Evolutionary conservation across 805 yeast species (phyloP), one percentile per base, ranked within the genome.

Genomic region (Metschnikowia aberdeeniae): DNA sequence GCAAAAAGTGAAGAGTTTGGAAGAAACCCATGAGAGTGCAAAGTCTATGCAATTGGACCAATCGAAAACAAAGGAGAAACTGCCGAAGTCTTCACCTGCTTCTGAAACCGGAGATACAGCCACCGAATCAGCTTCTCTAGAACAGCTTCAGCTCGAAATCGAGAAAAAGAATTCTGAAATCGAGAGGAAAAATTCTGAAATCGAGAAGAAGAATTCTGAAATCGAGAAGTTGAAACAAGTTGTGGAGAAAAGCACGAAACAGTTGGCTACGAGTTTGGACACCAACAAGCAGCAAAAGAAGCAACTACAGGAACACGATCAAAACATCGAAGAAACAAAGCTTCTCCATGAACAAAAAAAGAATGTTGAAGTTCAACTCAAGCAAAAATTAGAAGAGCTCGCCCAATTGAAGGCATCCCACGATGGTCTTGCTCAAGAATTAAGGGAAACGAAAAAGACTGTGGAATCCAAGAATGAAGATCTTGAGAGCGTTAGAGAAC

Each of bases 401-500:
- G 49, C 53, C 3, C 35, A 50, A 20, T 37, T 55, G 34, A 51
- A 43, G 12, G 30, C 13, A n/a, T 27, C 14, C 8, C 31, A 39
- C 6, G 34, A 20, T 11, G 24, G 13, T 5, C 38, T 39, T 22
- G 35, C 12, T 58, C 44, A 61, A 57, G 46, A 63, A 56, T 52
- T 62, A 58, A 43, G 59, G 62, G 48, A 56, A 49, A 54, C 29
- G 11, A 44, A 14, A 17, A 37, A 37, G 4, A 35, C 40, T 20
- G 26, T 44, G 11, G 49, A 46, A 39, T 40, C 42, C 2, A 46
- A 81, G 48, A 46, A 58, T 10, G 86, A 80, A 44, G 96, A 89
- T 56, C 66, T 89, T 13, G 89, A 81, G 38, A 75, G 72, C 42
- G 70, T 86, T 42, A 78, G 82, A 56, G 97, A 89, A 46, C 86